phyloP scores from a whole-genome alignment of 768 basidiomycete species.

The Tylopilus plumbeoviolaceoides region DNA sequence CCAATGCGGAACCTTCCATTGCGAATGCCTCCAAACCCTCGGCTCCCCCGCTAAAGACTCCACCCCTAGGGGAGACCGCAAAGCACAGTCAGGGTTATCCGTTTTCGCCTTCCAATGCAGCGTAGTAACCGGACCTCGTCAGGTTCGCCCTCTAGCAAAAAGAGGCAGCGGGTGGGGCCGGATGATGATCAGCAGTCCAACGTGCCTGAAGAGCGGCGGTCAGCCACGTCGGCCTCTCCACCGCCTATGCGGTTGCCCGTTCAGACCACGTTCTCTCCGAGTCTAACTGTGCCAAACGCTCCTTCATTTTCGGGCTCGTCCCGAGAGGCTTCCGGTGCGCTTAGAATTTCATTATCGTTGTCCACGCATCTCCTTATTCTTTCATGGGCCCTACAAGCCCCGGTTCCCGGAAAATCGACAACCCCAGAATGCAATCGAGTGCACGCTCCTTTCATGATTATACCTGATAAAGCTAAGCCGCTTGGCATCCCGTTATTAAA shows the following conservation, averaged over 20 bases:
- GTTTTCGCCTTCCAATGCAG: neutral
- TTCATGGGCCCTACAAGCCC: constrained; percentile 12
- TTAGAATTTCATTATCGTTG: constrained; percentile 3
- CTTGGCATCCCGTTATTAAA: constrained; percentile 47
- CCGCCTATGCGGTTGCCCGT: constrained; percentile 3
- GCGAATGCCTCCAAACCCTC: neutral
- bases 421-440: constrained; percentile 2
- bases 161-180: constrained; percentile 1
- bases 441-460: neutral
- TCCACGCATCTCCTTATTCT: constrained; percentile 13
- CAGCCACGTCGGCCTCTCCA: constrained; percentile 2
- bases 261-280: constrained; percentile 3
- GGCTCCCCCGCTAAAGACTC: neutral
- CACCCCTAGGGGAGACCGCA: neutral
- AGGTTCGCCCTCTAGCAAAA: constrained; percentile 9
- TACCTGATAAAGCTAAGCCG: constrained; percentile 12
- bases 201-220: neutral
- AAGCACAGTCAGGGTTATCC: constrained; percentile 11
- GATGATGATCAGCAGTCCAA: neutral
- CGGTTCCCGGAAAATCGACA: constrained; percentile 8
- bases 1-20: neutral
- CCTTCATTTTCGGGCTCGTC: neutral
- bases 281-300: neutral
- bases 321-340: constrained; percentile 18
- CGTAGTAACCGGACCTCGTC: neutral